Evolutionary conservation across 768 basidiomycete species (phyloP).

Genomic region (Roridomyces roridus): DNA sequence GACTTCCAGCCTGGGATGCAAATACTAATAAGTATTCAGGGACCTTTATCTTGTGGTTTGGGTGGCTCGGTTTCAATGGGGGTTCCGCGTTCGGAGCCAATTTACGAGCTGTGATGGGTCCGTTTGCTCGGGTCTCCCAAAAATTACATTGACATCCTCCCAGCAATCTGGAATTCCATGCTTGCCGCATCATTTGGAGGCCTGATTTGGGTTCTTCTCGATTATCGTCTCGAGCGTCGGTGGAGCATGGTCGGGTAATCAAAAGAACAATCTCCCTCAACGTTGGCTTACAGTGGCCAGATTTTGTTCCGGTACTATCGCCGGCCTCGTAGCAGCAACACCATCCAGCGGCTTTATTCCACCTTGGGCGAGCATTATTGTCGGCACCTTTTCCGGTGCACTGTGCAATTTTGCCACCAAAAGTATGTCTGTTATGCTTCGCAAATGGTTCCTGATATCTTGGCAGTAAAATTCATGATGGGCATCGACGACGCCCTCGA

Average conservation of each 20-base stretch:
- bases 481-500: slow-evolving; percentile 89
- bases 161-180: slow-evolving; percentile 92
- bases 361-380: slow-evolving; percentile 77
- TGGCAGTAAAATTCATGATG: slow-evolving; percentile 69
- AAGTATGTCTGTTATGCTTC: slow-evolving; percentile 46
- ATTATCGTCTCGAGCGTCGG: slow-evolving; percentile 80
- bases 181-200: slow-evolving; percentile 83
- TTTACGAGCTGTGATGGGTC: slow-evolving; percentile 82
- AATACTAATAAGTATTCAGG: background rate
- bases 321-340: slow-evolving; percentile 88
- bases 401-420: slow-evolving; percentile 88
- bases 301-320: slow-evolving; percentile 92
- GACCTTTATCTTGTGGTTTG: slow-evolving; percentile 21
- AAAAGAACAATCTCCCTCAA: background rate
- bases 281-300: slow-evolving; percentile 29
- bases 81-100: slow-evolving; percentile 90
- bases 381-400: slow-evolving; percentile 75
- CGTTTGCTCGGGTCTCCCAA: too few relatives aligned
- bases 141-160: too few relatives aligned
- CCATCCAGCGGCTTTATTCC: slow-evolving; percentile 86
- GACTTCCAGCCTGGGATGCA: too few relatives aligned
- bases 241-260: slow-evolving; percentile 77
- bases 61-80: slow-evolving; percentile 88
- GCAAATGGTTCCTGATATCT: slow-evolving; percentile 18
- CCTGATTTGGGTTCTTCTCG: slow-evolving; percentile 82